These are phyloP conservation scores for Dipodascus geniculatus DNA, from an alignment of 805 yeast genomes.

Conservation along the genomic window DNA sequence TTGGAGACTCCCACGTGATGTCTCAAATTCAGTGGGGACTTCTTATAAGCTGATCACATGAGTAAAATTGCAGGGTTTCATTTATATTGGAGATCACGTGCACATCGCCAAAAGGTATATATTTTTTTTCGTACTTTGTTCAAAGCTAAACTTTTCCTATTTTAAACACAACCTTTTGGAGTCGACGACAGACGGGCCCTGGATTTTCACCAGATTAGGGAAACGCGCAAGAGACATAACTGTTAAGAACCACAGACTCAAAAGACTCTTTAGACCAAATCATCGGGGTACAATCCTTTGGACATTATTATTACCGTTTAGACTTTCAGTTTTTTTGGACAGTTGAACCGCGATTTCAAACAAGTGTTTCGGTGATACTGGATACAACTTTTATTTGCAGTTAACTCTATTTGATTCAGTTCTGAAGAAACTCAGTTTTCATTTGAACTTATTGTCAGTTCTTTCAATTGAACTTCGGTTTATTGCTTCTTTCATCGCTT, in stretches of 20 bases:
- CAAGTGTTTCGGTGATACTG: not conserved
- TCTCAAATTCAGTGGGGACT: not conserved
- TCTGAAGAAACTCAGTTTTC: not conserved
- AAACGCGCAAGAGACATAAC: not conserved
- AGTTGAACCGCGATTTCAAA: not conserved
- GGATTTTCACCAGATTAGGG: not conserved
- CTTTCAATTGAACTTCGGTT: not conserved
- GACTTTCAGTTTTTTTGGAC: not conserved
- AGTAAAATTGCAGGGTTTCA: not conserved
- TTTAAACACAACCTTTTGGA: not conserved
- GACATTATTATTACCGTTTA: no score
- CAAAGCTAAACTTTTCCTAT: not conserved
- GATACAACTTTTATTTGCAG: not conserved
- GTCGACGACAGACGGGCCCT: not conserved
- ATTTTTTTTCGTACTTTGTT: not conserved
- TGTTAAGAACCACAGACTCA: not conserved
- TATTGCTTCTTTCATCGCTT: not conserved
- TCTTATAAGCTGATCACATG: no score
- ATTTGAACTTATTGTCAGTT: not conserved
- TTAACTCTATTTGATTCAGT: not conserved
- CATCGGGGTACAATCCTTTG: not conserved
- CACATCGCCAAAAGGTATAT: not conserved
- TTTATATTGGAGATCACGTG: not conserved
- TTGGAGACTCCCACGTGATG: not conserved
- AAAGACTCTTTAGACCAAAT: no score